Conservation (phyloP, 73 alveolate genomes). For the Tetrahymena elliotti region DNA sequence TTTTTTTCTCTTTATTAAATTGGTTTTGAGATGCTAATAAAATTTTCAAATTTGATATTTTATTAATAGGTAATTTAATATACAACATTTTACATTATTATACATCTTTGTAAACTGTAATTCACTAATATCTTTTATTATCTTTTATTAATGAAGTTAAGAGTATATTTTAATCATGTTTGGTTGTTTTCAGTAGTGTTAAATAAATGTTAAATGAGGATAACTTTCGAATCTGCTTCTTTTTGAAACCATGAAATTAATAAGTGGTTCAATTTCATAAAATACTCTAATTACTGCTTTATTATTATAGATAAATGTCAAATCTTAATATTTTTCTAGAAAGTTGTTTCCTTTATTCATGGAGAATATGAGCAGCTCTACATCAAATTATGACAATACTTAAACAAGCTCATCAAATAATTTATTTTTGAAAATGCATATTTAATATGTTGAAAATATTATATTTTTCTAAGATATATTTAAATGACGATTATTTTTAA, state of each 20-base stretch:
- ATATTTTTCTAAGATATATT: not conserved
- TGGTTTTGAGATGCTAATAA: too few species aligned
- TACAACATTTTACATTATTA: too few species aligned
- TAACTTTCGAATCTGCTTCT: not conserved
- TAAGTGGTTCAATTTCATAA: not conserved
- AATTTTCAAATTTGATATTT: too few species aligned
- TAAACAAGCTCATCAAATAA: not conserved
- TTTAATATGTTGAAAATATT: not conserved
- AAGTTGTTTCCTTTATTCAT: not conserved
- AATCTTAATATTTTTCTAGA: not conserved
- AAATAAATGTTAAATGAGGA: not conserved
- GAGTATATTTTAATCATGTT: too few species aligned
- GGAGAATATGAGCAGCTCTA: not conserved
- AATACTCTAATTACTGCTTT: not conserved
- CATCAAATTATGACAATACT: not conserved
- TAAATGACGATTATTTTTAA: not conserved
- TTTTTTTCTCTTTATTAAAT: too few species aligned
- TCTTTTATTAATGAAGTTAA: too few species aligned
- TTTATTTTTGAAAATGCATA: not conserved
- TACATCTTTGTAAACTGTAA: too few species aligned
- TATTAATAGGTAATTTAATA: too few species aligned
- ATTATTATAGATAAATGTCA: not conserved
- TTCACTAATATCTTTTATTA: too few species aligned
- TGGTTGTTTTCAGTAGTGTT: not conserved
- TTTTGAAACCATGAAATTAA: not conserved